Base-by-base conservation (phyloP, 1,284 basidiomycete species). In the Cutaneotrichosporon daszewskae region DNA sequence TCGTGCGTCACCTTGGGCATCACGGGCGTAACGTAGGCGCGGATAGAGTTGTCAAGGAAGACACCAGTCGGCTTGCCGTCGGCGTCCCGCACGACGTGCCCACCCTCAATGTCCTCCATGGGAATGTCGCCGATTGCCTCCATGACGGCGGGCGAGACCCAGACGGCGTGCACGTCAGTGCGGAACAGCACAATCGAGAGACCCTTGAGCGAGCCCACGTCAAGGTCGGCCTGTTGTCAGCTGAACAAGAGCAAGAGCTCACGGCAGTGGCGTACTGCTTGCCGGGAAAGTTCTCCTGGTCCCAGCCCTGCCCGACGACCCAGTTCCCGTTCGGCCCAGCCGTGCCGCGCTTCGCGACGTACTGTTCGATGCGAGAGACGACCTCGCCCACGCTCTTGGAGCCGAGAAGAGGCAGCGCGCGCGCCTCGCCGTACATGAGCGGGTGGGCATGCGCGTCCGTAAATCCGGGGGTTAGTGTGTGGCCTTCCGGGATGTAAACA, bases 241-340 rank as follows among this genome's bases (percentile, higher is more conserved):
- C 13, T 47, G 5, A 16, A 66, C 80, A n/a, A n/a, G n/a, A n/a
- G 39, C 54, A 88, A n/a, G n/a, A n/a, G n/a, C n/a, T n/a, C n/a
- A n/a, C 88, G 5, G 86, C 84, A 19, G 79, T 84, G 1, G 91
- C 90, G 59, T 90, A 92, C 22, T 75, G 66, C 20, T 77, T 71
- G 16, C 75, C 78, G 1, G 76, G 49, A 64, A 70, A 79, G 4
- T 66, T 53, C 5, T 85, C 94, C 67, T 96, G 90, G 62, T 96
- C 87, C 90, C 91, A 96, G 5, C 90, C 91, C 73, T 85, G 79
- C 4, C 88, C 91, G 56, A 83, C 74, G 42, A 95, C 79, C 87
- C 87, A 94, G 4, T 68, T 72, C 3, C 76, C 74, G 6, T 81
- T 75, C 61, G n/a, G 83, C 60, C 34, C 80, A 76, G 1, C 81